phyloP scores from a whole-genome alignment of 306 rosid species.

The Vigna hirtella region DNA sequence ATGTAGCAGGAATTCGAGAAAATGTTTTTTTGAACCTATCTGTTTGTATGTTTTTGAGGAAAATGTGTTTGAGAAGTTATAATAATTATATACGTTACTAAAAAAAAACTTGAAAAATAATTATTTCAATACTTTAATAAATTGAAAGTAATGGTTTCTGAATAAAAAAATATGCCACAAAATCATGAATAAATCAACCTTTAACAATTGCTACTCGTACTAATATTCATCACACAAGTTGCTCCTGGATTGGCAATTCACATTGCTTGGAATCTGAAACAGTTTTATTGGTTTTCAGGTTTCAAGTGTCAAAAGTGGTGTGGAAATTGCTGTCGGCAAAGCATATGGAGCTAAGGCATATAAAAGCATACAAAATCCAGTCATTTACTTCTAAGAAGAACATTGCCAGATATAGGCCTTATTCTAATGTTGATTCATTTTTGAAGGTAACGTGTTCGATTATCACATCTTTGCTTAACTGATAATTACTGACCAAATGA shows the following conservation, averaged over 20 bases:
- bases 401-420: constrained; percentile 62
- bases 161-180: not conserved
- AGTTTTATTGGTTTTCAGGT: constrained; percentile 46
- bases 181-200: not conserved
- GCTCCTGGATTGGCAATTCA: constrained; percentile 15
- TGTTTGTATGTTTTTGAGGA: not conserved
- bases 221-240: constrained; percentile 1
- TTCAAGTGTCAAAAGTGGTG: constrained; percentile 57
- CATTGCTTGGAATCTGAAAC: constrained; percentile 29
- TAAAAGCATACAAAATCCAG: constrained; percentile 44
- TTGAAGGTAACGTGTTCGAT: constrained; percentile 51
- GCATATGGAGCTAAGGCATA: constrained; percentile 51
- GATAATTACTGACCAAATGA: not conserved
- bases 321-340: constrained; percentile 57
- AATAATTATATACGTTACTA: not conserved
- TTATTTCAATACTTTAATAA: not conserved
- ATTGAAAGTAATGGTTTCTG: not conserved
- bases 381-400: constrained; percentile 55
- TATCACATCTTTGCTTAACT: not conserved
- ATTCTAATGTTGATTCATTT: constrained; percentile 69
- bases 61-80: not conserved
- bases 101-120: not conserved
- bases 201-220: not conserved
- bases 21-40: not conserved
- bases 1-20: not conserved